Evolutionary conservation across 1,284 basidiomycete species (phyloP).

Genomic region (Cryptococcus deneoformans): DNA sequence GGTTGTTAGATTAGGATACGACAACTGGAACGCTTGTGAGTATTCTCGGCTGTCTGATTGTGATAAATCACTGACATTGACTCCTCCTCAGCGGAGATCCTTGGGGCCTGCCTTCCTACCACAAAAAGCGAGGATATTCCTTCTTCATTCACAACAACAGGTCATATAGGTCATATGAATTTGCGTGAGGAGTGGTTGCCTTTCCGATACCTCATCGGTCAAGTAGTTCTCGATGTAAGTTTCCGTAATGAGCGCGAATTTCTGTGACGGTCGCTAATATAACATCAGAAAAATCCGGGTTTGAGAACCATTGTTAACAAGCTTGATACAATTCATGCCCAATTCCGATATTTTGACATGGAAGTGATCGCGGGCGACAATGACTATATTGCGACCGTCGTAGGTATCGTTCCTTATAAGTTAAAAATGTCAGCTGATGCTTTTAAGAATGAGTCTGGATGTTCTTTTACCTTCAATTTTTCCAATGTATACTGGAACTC

Average conservation of each 20-base stretch:
- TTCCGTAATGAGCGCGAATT: background rate
- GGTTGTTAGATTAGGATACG: constrained; percentile 66
- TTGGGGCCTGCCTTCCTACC: constrained; percentile 73
- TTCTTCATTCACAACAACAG: constrained; percentile 80
- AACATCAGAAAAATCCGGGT: constrained; percentile 69
- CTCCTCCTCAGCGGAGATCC: constrained; percentile 65
- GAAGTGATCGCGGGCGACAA: constrained; percentile 90
- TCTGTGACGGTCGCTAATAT: background rate
- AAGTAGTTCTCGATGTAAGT: constrained; percentile 84
- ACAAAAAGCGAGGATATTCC: constrained; percentile 74
- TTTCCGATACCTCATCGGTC: constrained; percentile 85
- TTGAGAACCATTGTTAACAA: constrained; percentile 96
- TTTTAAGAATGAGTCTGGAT: constrained; percentile 72
- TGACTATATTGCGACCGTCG: constrained; percentile 80
- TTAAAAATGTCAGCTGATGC: background rate
- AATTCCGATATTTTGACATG: constrained; percentile 96
- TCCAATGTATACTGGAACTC: constrained; percentile 98
- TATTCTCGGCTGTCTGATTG: constrained; percentile 2
- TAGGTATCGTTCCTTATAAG: constrained; percentile 46
- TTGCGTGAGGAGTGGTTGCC: constrained; percentile 86
- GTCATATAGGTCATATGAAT: constrained; percentile 95
- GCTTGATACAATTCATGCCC: constrained; percentile 76
- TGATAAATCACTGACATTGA: constrained; percentile 2
- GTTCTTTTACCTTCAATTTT: constrained; percentile 91
- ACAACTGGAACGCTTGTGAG: constrained; percentile 79